A percentile compares a stretch with the other conserved stretches of the same genome.
Evolutionary conservation across 352 stramenopile genomes (phyloP).

Genomic region (Phytophthora tentaculata): DNA sequence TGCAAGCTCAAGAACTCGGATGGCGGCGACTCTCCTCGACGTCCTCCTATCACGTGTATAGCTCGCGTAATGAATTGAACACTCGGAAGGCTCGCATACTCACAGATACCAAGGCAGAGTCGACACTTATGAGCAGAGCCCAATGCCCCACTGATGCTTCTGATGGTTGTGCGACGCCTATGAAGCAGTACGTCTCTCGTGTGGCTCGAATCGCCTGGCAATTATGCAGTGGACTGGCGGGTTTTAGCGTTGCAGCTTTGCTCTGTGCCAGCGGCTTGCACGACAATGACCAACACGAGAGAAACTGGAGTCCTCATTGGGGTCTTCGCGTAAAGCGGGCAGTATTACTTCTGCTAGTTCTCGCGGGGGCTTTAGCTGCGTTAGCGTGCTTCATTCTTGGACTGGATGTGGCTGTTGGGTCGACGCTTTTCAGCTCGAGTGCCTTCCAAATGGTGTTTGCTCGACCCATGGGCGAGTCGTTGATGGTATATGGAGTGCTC

Average conservation of each 20-base stretch:
- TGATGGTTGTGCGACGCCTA: conserved; percentile 34
- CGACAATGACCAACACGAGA: conserved; percentile 1
- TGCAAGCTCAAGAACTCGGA: conserved; percentile 34
- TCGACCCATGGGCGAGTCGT: conserved; percentile 34
- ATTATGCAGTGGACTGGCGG: conserved; percentile 20
- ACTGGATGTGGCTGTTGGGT: conserved; percentile 44
- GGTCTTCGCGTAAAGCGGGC: conserved; percentile 18
- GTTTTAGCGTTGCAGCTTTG: conserved; percentile 25
- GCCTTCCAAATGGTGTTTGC: conserved; percentile 60
- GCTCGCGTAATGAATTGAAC: background rate
- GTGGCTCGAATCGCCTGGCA: conserved; percentile 33
- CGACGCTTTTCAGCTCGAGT: conserved; percentile 54
- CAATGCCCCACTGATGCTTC: conserved; percentile 17
- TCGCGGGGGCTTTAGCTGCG: conserved; percentile 36
- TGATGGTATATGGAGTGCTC: conserved; percentile 43
- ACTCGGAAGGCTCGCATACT: conserved; percentile 17
- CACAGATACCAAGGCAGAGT: conserved; percentile 21
- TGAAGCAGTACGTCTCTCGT: conserved; percentile 43
- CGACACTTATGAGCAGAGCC: background rate
- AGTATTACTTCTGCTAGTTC: conserved; percentile 23
- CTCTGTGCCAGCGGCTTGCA: conserved; percentile 22
- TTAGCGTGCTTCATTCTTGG: conserved; percentile 42
- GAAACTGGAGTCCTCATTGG: conserved; percentile 26
- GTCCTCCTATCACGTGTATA: conserved; percentile 31
- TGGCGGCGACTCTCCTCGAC: conserved; percentile 38